Base-by-base conservation (phyloP, 805 yeast genomes). In the Candida glaebosa region DNA sequence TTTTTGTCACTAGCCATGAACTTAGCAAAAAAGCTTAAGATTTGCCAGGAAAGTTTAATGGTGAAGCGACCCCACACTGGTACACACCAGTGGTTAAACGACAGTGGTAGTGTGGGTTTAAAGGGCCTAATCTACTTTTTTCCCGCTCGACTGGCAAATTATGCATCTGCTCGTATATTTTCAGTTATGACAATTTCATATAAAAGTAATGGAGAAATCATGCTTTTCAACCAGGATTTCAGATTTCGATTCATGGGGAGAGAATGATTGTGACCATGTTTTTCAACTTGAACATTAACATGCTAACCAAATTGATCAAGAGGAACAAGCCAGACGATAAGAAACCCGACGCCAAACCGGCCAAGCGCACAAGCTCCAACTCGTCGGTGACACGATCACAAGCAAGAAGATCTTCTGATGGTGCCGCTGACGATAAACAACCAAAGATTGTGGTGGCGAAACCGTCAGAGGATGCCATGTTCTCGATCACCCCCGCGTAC, bases 341-440 rank as follows among this genome's bases (percentile, higher is more conserved):
- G 12, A 17, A 34, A 18, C 18, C 7, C 7, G 12, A 25, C 24
- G 12, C 4, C 10, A 9, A 6, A 14, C 10, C 34, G 6, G 15
- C 7, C 6, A 9, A 14, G 5, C 12, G 18, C 12, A 17, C 31
- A 22, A 22, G 26, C 15, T 5, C 16, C 5, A 5, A 30, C 19
- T 24, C 8, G 4, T 15, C 22, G 8, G 38, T 35, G 6, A 35
- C 28, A 7, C n/a, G 38, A 24, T 12, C 38, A 8, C 38, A 35
- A 24, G 38, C 38, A 4, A 35, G 38, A 35, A 22, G 38, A n/a
- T 22, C 31, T 22, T 35, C 38, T 3, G 19, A 14, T n/a, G 38
- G 25, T 6, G 16, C 14, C 6, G 17, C n/a, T 9, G 31, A 35
- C 24, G 6, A 19, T 20, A 20, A 14, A 7, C 31, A 9, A 7